A percentile compares a stretch with the other conserved stretches of the same genome.
Conservation (phyloP, 805 yeast species). For the Cyberlindnera mississippiensis region DNA sequence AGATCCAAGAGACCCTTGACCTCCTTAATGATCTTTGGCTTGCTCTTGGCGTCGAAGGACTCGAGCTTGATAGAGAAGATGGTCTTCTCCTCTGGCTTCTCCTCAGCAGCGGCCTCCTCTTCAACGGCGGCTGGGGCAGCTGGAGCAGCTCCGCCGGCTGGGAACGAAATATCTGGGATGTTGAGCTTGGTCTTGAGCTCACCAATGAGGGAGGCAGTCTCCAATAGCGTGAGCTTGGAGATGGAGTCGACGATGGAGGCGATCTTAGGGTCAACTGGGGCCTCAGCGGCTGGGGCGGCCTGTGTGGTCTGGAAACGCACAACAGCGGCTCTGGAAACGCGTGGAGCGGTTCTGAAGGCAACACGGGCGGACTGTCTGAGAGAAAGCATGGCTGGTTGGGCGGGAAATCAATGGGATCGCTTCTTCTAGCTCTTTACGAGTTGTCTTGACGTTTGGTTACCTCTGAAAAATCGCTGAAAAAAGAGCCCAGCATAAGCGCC, state of each 20-base stretch:
- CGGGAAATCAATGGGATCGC: not conserved
- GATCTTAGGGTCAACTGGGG: conserved; percentile 78
- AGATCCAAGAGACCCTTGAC: conserved; percentile 88
- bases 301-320: conserved; percentile 40
- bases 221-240: conserved; percentile 84
- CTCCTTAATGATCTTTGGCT: conserved; percentile 97
- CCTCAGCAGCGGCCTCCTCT: conserved; percentile 70
- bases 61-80: conserved; percentile 90
- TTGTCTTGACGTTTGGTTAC: not conserved
- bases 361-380: conserved; percentile 20
- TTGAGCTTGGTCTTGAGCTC: conserved; percentile 80
- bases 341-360: conserved; percentile 19
- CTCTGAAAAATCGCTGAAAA: conserved; percentile 12
- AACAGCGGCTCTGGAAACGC: conserved; percentile 11
- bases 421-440: not conserved
- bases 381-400: conserved; percentile 13
- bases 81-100: conserved; percentile 85
- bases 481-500: conserved; percentile 9
- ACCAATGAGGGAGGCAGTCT: conserved; percentile 81
- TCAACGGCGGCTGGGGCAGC: conserved; percentile 65
- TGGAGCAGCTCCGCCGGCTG: conserved; percentile 60
- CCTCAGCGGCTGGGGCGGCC: conserved; percentile 30
- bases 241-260: conserved; percentile 84
- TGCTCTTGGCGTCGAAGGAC: conserved; percentile 88
- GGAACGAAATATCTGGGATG: conserved; percentile 90